Evolutionary conservation across 495 filamentous ascomycete species (phyloP).

Genomic region (Pyrenopolyporus hunteri): DNA sequence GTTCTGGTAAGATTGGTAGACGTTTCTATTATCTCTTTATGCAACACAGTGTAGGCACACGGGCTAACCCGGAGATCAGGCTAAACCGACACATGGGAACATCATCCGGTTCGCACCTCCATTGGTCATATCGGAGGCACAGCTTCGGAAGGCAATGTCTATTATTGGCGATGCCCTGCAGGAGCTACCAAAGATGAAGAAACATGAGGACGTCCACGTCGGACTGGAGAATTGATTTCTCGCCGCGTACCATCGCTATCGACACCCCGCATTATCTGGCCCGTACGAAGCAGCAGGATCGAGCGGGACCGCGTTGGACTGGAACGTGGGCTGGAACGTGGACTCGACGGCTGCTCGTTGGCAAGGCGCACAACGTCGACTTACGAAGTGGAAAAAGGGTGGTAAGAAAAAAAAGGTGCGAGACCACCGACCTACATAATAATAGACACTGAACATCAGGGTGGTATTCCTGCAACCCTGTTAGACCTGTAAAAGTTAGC

Average conservation of each 20-base stretch:
- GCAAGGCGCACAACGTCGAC: constrained; percentile 30
- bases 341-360: constrained; percentile 16
- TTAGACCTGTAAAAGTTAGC: constrained; percentile 13
- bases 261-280: constrained; percentile 28
- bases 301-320: constrained; percentile 5
- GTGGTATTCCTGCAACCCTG: constrained; percentile 24
- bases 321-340: constrained; percentile 13
- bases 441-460: constrained; percentile 9
- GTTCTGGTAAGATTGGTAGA: constrained; percentile 68
- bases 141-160: constrained; percentile 77
- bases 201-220: constrained; percentile 39
- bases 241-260: constrained; percentile 9
- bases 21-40: constrained; percentile 11
- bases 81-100: constrained; percentile 98
- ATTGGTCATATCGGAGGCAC: constrained; percentile 81
- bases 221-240: constrained; percentile 40
- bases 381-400: constrained; percentile 39
- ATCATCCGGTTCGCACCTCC: constrained; percentile 95
- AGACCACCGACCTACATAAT: constrained; percentile 28
- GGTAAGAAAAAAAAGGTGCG: constrained; percentile 22
- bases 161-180: constrained; percentile 79
- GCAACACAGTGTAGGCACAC: constrained; percentile 16
- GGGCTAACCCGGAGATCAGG: constrained; percentile 61
- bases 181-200: constrained; percentile 57
- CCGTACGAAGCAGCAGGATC: constrained; percentile 18